Evolutionary conservation across 768 basidiomycete genomes (phyloP), one percentile per base, ranked within the genome.

Genomic region (Lentinula sp.): DNA sequence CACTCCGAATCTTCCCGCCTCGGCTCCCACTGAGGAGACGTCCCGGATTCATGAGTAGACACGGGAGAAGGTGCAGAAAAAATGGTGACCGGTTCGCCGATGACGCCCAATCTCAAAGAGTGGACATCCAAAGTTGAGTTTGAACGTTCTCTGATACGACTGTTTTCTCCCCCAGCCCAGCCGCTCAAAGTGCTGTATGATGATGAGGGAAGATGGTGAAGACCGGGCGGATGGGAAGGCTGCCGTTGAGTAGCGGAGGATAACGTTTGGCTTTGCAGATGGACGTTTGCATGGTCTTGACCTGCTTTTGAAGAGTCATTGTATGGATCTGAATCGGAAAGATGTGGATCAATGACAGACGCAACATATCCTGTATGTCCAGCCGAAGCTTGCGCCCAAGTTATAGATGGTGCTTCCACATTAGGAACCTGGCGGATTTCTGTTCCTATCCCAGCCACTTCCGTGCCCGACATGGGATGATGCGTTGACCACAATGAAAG

Each of bases 101-200:
- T 18, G 11, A 21, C 34, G 13, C 31, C 51, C 16, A 16, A 7
- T 11, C 35, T 18, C 18, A 15, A 54, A 5, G 34, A 16, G 18
- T 54, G 39, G 21, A 2, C n/a, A 48, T 48, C 46, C 6, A 7
- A 23, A 23, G 5, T 18, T 13, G 21, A 23, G 9, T 7, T 18
- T 7, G 37, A 18, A 21, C 9, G 16, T 8, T 35, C 18, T n/a
- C 5, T 31, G 32, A 15, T 16, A 3, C 31, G n/a, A 54, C 23
- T 54, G 8, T 54, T 15, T 54, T 40, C 56, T 9, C 23, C 39
- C 9, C 57, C 57, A 1, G 57, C 57, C 57, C 57, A 59, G 18
- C 57, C 57, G 18, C 57, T 59, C 7, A 59, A 28, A 46, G 31
- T 48, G 16, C 57, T 59, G 35, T 59, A 59, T 21, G 57, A 59